Percentiles rank a stretch among this genome's conserved stretches.
These are phyloP conservation scores for Talaromyces albobiverticillius DNA, from an alignment of 2,329 filamentous ascomycete species.

Conservation along the genomic window DNA sequence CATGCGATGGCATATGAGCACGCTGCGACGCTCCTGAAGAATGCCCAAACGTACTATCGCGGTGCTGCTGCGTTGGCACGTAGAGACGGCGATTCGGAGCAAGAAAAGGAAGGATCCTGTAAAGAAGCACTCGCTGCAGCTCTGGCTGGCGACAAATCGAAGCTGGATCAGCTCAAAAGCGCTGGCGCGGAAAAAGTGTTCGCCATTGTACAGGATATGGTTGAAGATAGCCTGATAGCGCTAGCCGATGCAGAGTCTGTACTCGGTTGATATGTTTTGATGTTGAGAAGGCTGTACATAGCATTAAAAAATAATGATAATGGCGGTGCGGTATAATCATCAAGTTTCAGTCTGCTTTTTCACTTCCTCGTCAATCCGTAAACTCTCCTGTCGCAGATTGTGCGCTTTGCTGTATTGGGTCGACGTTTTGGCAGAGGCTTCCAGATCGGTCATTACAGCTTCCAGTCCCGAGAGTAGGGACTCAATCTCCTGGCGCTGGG, in stretches of 20 bases:
- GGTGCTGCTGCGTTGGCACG: constrained; percentile 46
- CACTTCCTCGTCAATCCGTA: constrained; percentile 44
- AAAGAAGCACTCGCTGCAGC: constrained; percentile 51
- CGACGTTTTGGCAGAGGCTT: constrained; percentile 47
- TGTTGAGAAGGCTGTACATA: constrained; percentile 4
- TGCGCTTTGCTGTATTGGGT: constrained; percentile 36
- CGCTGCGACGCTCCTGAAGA: constrained; percentile 48
- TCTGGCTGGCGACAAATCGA: constrained; percentile 38
- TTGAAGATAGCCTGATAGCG: constrained; percentile 51
- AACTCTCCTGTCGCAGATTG: constrained; percentile 39
- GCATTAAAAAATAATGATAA: neutral
- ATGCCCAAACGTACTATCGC: constrained; percentile 58
- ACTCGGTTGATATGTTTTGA: constrained; percentile 25
- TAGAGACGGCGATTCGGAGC: constrained; percentile 41
- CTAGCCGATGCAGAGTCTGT: constrained; percentile 31
- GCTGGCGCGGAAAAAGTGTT: constrained; percentile 37
- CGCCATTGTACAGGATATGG: constrained; percentile 48
- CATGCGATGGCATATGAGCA: constrained; percentile 45
- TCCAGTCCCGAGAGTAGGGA: constrained; percentile 54
- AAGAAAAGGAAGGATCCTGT: constrained; percentile 43
- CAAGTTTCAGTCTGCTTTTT: constrained; percentile 27
- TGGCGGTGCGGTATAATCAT: neutral
- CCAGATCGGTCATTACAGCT: constrained; percentile 55
- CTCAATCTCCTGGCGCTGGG: constrained; percentile 58
- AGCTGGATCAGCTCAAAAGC: constrained; percentile 37